Evolutionary conservation across 345 rosid species (phyloP).

Genomic region (Acer campestre): DNA sequence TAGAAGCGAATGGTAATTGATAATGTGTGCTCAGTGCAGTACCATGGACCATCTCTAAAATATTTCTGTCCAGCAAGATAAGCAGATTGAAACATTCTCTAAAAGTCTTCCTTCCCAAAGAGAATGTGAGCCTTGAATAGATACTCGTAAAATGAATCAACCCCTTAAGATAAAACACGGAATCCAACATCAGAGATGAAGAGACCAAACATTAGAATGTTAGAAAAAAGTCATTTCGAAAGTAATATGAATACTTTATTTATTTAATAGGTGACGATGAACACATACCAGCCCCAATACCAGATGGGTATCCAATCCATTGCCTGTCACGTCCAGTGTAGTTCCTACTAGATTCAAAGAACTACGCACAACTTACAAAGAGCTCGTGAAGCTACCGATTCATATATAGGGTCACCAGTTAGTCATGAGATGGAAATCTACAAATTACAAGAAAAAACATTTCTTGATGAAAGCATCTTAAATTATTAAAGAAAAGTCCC

Average conservation of each 20-base stretch:
- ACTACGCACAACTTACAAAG: constrained; percentile 90
- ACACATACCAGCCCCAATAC: constrained; percentile 91
- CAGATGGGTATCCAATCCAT: constrained; percentile 91
- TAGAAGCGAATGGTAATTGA: background rate
- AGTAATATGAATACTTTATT: too few species aligned
- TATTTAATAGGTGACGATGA: background rate
- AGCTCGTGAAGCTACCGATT: constrained; percentile 83
- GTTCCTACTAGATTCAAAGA: constrained; percentile 86
- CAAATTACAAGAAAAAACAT: constrained; percentile 23
- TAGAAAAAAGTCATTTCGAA: background rate
- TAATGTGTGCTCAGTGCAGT: constrained; percentile 24
- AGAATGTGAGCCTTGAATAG: constrained; percentile 87
- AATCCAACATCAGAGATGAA: constrained; percentile 29
- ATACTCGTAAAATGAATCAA: constrained; percentile 96
- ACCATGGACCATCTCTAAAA: constrained; percentile 96
- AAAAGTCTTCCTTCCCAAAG: constrained; percentile 93
- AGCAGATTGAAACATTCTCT: constrained; percentile 94
- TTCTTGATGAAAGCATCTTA: constrained; percentile 4
- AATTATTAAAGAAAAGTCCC: constrained; percentile 23
- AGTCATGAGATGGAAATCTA: constrained; percentile 45
- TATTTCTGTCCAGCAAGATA: constrained; percentile 90
- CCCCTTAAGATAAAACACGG: constrained; percentile 56
- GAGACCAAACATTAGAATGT: constrained; percentile 6
- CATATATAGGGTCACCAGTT: constrained; percentile 86
- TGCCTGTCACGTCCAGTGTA: constrained; percentile 74